A percentile compares a stretch with the other conserved stretches of the same genome.
phyloP scores from a whole-genome alignment of 495 filamentous ascomycete species.

The Lasiosphaeria ovina region DNA sequence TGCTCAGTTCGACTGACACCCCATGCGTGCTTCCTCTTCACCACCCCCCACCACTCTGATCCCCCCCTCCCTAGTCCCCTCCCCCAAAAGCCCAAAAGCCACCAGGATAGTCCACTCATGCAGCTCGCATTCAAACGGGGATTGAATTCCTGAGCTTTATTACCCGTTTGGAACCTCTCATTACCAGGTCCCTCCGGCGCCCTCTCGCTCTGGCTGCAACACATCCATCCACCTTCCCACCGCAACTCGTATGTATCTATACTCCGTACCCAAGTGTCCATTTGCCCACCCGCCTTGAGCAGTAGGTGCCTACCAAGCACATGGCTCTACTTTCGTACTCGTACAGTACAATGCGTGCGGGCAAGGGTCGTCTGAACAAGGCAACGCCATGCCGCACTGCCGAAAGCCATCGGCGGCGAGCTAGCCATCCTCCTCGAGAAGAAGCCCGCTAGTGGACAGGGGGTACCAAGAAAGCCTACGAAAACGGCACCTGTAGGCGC shows the following conservation, averaged over 20 bases:
- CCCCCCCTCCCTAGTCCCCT: background rate
- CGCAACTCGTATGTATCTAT: no score
- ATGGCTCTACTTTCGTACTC: background rate
- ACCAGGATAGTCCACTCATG: constrained; percentile 24
- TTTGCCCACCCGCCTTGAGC: background rate
- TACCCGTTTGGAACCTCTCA: constrained; percentile 13
- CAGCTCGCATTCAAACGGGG: constrained; percentile 24
- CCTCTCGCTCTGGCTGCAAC: constrained; percentile 8
- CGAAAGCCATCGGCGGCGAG: constrained; percentile 29
- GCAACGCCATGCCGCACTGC: constrained; percentile 35
- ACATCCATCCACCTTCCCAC: background rate
- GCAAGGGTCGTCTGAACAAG: constrained; percentile 7
- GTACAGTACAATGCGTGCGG: background rate
- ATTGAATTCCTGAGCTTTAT: constrained; percentile 17
- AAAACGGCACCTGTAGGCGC: constrained; percentile 26
- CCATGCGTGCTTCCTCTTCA: background rate
- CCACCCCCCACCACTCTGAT: constrained; percentile 14
- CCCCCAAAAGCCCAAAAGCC: constrained; percentile 11
- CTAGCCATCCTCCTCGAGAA: constrained; percentile 1
- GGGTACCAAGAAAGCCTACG: constrained; percentile 13
- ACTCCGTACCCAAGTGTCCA: background rate
- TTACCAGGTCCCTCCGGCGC: constrained; percentile 8
- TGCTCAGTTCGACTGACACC: constrained; percentile 6
- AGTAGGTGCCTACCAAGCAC: background rate
- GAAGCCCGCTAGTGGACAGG: constrained; percentile 9